Evolutionary conservation across 257 asterid genomes (phyloP).

Genomic region (Cordia subcordata): DNA sequence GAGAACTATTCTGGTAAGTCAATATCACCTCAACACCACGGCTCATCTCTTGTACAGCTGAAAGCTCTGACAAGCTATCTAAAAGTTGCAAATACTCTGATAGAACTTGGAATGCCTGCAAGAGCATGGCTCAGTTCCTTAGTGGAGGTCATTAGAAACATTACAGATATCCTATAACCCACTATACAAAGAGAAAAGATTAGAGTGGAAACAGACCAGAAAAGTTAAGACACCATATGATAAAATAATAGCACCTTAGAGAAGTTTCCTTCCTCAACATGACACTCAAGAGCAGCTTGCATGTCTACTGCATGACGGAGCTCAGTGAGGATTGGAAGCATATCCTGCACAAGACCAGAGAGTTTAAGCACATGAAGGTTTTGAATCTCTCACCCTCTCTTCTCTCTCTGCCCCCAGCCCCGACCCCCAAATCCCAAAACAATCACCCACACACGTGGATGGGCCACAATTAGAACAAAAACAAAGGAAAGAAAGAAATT

Average conservation of each 20-base stretch:
- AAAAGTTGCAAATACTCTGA: constrained; percentile 92
- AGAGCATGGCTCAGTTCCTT: constrained; percentile 21
- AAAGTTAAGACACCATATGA: constrained; percentile 22
- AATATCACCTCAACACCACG: constrained; percentile 85
- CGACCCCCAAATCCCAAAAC: too few species aligned
- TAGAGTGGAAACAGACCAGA: background rate
- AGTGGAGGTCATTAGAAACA: constrained; percentile 14
- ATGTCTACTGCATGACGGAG: constrained; percentile 76
- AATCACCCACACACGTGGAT: too few species aligned
- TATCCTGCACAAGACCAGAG: constrained; percentile 54
- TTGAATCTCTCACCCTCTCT: too few species aligned
- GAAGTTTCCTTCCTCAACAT: constrained; percentile 78
- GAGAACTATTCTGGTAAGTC: background rate
- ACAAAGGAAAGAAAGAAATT: too few species aligned
- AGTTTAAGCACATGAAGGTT: background rate
- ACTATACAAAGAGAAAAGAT: constrained; percentile 9
- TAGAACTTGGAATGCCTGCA: constrained; percentile 91
- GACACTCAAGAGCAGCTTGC: constrained; percentile 81
- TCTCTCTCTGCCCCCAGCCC: too few species aligned
- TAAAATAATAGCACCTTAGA: constrained; percentile 58
- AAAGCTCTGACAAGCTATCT: constrained; percentile 77
- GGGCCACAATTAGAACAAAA: too few species aligned
- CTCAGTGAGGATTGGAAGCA: constrained; percentile 82
- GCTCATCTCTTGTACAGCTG: constrained; percentile 90
- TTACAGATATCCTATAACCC: constrained; percentile 4